Evolutionary conservation across 495 filamentous ascomycete genomes (phyloP).

Genomic region (Penicillium chermesinum): DNA sequence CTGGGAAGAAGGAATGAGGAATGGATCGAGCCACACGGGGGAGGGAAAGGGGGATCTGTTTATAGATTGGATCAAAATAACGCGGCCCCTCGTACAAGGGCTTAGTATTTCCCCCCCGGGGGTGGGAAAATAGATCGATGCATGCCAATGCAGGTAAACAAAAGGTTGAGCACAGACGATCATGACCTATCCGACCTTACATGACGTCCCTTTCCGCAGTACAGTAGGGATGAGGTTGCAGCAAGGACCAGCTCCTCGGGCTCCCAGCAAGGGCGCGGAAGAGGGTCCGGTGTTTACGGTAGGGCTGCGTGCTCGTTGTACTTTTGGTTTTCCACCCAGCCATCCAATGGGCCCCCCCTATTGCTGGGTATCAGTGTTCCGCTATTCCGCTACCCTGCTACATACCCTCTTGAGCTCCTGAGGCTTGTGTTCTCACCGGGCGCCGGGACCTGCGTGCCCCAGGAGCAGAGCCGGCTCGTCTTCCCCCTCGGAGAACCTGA

Average conservation of each 20-base stretch:
- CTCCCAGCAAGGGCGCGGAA: conserved; percentile 36
- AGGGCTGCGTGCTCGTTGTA: no score
- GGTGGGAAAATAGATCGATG: conserved; percentile 22
- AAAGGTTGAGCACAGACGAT: conserved; percentile 37
- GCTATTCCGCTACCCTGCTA: no score
- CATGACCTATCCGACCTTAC: conserved; percentile 44
- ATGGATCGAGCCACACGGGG: conserved; percentile 16
- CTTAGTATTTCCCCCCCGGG: conserved; percentile 19
- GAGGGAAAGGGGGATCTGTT: conserved; percentile 37
- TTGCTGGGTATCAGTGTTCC: no score
- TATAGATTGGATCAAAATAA: conserved; percentile 36
- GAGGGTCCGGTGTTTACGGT: conserved; percentile 9
- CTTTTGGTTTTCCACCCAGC: no score
- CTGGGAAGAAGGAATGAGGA: conserved; percentile 12
- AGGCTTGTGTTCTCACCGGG: no score
- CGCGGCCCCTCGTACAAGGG: conserved; percentile 3
- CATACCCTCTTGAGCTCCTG: no score
- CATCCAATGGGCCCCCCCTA: no score
- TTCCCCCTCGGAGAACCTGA: no score
- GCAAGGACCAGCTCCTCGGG: conserved; percentile 37
- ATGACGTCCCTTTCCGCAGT: conserved; percentile 33
- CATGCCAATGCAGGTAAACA: conserved; percentile 49
- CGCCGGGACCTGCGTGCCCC: no score
- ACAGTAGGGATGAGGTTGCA: conserved; percentile 35
- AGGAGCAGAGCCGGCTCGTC: no score